phyloP scores from a whole-genome alignment of 139 green algal species.

The Spirogloea muscicola region DNA sequence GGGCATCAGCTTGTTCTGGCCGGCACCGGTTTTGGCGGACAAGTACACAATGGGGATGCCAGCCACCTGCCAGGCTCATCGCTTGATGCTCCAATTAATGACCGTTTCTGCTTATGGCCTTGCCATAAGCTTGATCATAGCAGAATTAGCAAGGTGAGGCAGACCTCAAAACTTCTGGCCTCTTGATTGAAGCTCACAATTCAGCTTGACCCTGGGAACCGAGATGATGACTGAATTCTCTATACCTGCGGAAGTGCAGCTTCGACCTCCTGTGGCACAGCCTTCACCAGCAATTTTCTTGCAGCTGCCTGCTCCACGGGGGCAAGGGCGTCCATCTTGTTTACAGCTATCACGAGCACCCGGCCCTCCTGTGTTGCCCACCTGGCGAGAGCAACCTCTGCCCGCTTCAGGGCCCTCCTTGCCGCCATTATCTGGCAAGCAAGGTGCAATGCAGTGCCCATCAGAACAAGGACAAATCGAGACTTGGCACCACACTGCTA shows the following conservation, averaged over 20 bases:
- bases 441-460: neutral
- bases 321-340: conserved; percentile 28
- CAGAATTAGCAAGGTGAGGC: too few species aligned
- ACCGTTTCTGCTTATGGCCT: too few species aligned
- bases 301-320: neutral
- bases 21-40: conserved; percentile 58
- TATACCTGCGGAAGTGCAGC: conserved; percentile 15
- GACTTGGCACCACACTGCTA: neutral
- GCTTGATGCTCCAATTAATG: too few species aligned
- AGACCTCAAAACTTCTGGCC: too few species aligned
- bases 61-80: conserved; percentile 27
- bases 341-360: conserved; percentile 31
- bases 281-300: neutral
- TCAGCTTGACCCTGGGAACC: too few species aligned
- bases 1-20: conserved; percentile 57
- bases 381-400: conserved; percentile 27
- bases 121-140: too few species aligned
- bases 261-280: conserved; percentile 9
- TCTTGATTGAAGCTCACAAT: too few species aligned
- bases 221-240: too few species aligned
- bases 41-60: conserved; percentile 34
- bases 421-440: neutral
- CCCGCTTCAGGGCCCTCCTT: neutral
- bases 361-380: conserved; percentile 46
- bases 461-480: neutral